Base-by-base conservation (phyloP, 306 rosid species). In the Crotalaria pallida region DNA sequence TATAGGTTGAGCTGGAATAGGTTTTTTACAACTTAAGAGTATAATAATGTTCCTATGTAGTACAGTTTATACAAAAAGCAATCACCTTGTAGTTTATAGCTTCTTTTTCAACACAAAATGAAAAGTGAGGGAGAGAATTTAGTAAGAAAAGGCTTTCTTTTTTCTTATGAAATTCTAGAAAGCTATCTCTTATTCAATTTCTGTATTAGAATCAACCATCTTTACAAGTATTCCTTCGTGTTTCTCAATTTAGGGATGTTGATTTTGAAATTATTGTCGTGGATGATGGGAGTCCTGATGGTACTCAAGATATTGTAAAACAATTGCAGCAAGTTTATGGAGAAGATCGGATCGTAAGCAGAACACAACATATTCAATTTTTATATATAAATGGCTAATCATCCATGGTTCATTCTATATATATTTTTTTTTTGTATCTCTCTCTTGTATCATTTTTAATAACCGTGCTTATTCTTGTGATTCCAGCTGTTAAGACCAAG, bases 261-360 rank as follows among this genome's bases (percentile, higher is more conserved):
- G 92, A 94, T 77, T 88, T 94, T 73, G 99, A 94, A 85, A 81
- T 94, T 26, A 87, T 94, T 63, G 69, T 94, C 4, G 99, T 91
- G 23, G 99, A 91, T 44, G 99, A 94, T 73, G 99, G 99, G 74
- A 91, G 97, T 75, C 99, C 99, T 11, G 99, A 94, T 76, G 97
- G 99, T 65, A 94, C 99, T 72, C 97, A 94, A 68, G 91, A 88
- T 77, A 62, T 89, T 19, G 87, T 94, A 36, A 84, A 83, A 71
- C 96, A 94, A 67, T 85, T 94, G 84, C 99, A 91, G 76, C 67
- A 84, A 40, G 82, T 91, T 52, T 94, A 94, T 41, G 96, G 99
- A 50, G 88, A 91, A 77, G 92, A 94, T 83, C 87, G 85, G 53
- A 88, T 94, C 60, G 99, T 94, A 79, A 83, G 97, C 36, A 23